Evolutionary conservation across 345 rosid genomes (phyloP).

Genomic region (Gossypium anomalum): DNA sequence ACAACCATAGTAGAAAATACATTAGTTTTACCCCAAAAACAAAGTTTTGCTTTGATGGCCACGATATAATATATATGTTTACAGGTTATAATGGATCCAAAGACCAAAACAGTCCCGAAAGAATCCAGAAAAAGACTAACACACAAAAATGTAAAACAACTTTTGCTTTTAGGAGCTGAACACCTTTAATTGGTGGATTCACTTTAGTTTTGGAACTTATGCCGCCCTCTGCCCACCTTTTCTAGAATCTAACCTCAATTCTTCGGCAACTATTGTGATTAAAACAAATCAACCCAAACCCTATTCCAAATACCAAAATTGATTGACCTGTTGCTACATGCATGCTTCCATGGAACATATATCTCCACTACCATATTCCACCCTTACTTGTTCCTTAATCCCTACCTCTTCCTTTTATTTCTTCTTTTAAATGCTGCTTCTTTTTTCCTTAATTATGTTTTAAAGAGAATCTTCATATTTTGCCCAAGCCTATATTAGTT

Average conservation of each 20-base stretch:
- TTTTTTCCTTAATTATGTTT: not conserved
- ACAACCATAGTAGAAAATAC: too few relatives aligned
- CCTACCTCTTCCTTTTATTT: not conserved
- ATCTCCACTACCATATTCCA: not conserved
- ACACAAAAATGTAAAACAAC: not conserved
- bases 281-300: too few relatives aligned
- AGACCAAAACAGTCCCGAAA: slow-evolving; percentile 31
- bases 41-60: too few relatives aligned
- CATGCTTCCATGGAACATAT: not conserved
- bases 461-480: too few relatives aligned
- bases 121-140: slow-evolving; percentile 36
- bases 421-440: not conserved
- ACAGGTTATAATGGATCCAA: not conserved
- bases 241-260: not conserved
- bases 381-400: not conserved
- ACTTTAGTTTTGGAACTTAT: slow-evolving; percentile 33
- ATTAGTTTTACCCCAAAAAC: too few relatives aligned
- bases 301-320: too few relatives aligned
- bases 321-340: too few relatives aligned
- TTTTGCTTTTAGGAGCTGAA: slow-evolving; percentile 11
- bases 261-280: too few relatives aligned
- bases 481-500: too few relatives aligned
- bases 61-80: slow-evolving; percentile 4
- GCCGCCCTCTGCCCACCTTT: not conserved
- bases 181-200: slow-evolving; percentile 37